These are phyloP conservation scores for Bertia moriformis DNA, from an alignment of 2,329 filamentous ascomycete species.

Conservation along the genomic window DNA sequence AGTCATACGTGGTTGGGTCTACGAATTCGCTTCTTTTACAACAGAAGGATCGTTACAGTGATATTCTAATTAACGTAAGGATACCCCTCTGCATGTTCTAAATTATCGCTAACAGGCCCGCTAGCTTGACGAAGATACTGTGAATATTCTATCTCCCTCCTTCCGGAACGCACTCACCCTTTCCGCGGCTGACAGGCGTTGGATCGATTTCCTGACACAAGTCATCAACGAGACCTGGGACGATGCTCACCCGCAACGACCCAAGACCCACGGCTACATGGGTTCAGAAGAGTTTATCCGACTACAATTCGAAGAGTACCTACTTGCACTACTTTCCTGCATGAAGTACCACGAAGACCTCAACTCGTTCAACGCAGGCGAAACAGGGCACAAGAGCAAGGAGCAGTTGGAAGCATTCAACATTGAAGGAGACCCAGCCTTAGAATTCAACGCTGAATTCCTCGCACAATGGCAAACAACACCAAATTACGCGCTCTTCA, in stretches of 20 bases:
- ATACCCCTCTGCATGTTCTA: neutral
- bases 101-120: neutral
- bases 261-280: conserved; percentile 58
- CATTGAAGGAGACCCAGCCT: conserved; percentile 48
- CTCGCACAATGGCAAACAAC: conserved; percentile 53
- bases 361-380: neutral
- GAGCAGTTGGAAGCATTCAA: conserved; percentile 33
- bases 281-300: conserved; percentile 65
- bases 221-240: conserved; percentile 64
- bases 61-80: conserved; percentile 48
- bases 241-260: conserved; percentile 49
- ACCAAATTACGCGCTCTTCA: conserved; percentile 55
- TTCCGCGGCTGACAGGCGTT: conserved; percentile 53
- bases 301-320: conserved; percentile 63
- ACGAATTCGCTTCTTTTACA: conserved; percentile 62
- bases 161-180: conserved; percentile 44
- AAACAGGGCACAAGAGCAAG: conserved; percentile 20
- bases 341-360: conserved; percentile 51
- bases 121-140: conserved; percentile 46
- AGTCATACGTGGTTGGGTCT: conserved; percentile 62
- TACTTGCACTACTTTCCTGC: conserved; percentile 51
- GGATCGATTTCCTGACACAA: conserved; percentile 62
- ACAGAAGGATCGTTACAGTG: conserved; percentile 61
- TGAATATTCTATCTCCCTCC: conserved; percentile 48
- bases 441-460: conserved; percentile 52